A percentile compares a stretch with the other conserved stretches of the same genome.
These are phyloP conservation scores for Lactifluus hygrophoroides DNA, from an alignment of 768 basidiomycete species.

Conservation along the genomic window DNA sequence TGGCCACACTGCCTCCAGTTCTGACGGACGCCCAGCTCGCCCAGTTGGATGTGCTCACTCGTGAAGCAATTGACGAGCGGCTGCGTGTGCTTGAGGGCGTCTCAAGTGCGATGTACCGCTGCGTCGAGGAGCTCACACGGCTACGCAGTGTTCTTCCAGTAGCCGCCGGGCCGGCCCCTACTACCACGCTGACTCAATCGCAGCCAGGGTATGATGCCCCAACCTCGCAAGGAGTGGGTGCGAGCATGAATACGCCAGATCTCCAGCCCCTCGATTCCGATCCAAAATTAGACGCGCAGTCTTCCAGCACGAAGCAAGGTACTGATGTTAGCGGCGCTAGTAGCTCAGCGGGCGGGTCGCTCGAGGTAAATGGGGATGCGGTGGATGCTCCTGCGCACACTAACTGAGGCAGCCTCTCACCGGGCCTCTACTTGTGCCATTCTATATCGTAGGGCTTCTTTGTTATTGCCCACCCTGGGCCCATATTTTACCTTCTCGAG, in stretches of 20 bases:
- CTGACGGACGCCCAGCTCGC: conserved; percentile 56
- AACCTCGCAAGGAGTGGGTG: neutral
- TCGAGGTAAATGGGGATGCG: conserved; percentile 1
- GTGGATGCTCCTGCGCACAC: neutral
- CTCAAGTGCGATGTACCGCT: conserved; percentile 59
- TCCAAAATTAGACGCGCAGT: neutral
- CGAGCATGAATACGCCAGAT: conserved; percentile 2
- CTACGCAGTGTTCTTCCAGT: conserved; percentile 56
- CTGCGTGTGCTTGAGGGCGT: conserved; percentile 72
- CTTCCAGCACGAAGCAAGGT: conserved; percentile 9
- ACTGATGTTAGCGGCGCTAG: conserved; percentile 13
- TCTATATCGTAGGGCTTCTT: conserved; percentile 3
- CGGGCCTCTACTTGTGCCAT: neutral
- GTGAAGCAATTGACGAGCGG: conserved; percentile 80
- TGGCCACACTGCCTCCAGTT: conserved; percentile 33
- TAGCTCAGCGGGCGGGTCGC: neutral
- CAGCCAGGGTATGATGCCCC: conserved; percentile 5
- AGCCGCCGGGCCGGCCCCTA: conserved; percentile 10
- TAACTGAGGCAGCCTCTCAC: neutral
- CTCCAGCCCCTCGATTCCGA: conserved; percentile 4
- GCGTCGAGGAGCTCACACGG: conserved; percentile 71
- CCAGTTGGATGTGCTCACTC: conserved; percentile 55
- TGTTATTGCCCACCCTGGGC: neutral
- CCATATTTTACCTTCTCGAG: neutral
- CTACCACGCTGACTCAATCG: conserved; percentile 6